Evolutionary conservation across 2,329 filamentous ascomycete genomes (phyloP).

Genomic region (Aspergillus sp.): DNA sequence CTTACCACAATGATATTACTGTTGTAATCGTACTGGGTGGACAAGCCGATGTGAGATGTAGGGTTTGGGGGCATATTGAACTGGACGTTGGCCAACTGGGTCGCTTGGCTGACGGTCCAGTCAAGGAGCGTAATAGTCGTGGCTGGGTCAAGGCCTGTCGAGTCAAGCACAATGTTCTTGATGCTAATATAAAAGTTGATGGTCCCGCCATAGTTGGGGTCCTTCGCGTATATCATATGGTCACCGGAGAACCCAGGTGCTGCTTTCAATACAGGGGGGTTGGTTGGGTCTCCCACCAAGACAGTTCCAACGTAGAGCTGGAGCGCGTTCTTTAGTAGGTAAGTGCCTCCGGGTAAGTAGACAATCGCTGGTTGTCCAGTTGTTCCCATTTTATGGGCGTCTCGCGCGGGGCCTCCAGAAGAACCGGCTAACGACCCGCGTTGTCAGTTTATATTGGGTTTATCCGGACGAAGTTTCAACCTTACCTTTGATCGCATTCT

Average conservation of each 20-base stretch:
- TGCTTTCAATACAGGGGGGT: slow-evolving; percentile 54
- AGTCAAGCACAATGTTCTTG: slow-evolving; percentile 42
- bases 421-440: slow-evolving; percentile 19
- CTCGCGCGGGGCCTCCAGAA: slow-evolving; percentile 25
- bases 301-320: slow-evolving; percentile 36
- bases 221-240: slow-evolving; percentile 55
- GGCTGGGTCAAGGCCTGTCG: slow-evolving; percentile 27
- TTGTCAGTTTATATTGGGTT: not conserved
- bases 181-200: slow-evolving; percentile 40
- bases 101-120: slow-evolving; percentile 42
- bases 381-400: slow-evolving; percentile 27
- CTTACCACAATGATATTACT: slow-evolving; percentile 32
- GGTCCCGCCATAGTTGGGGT: slow-evolving; percentile 29
- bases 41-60: slow-evolving; percentile 35
- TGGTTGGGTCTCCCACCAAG: slow-evolving; percentile 38
- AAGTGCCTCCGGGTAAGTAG: slow-evolving; percentile 31
- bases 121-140: slow-evolving; percentile 34
- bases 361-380: slow-evolving; percentile 32
- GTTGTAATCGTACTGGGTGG: slow-evolving; percentile 29
- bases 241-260: slow-evolving; percentile 52
- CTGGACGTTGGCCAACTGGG: slow-evolving; percentile 38
- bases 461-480: too few species aligned
- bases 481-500: slow-evolving; percentile 31
- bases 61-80: slow-evolving; percentile 38
- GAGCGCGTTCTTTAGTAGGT: slow-evolving; percentile 24